Base-by-base conservation (phyloP, 768 basidiomycete genomes). In the Boletellus emodensis region DNA sequence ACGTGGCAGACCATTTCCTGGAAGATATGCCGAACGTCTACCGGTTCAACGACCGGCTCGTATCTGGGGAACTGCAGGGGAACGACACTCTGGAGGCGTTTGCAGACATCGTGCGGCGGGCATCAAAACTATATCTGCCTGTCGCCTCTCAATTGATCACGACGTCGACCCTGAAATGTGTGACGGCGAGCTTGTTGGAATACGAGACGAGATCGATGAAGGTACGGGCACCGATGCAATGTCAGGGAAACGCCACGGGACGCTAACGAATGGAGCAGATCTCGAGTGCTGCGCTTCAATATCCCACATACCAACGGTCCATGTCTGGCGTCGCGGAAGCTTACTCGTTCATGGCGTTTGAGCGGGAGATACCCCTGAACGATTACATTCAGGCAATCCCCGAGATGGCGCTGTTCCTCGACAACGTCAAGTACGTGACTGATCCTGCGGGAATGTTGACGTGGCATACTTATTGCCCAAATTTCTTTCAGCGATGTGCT, bases 361-460 rank as follows among this genome's bases (percentile, higher is more conserved):
- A 70, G 6, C 38, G 50, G 4, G 59, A 64, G 3, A 44, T 72
- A 9, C 68, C 70, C 3, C 26, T 72, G 12, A 51, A 54, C 24
- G 51, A 61, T 4, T 75, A 72, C 40, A 60, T 70, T 18, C 74
- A 75, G 48, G 64, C 67, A 15, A 53, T 76, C 32, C 74, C 72
- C 1, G 71, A 73, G 36, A 55, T 72, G n/a, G 58, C 58, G 12
- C 47, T 60, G 12, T 69, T 66, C 52, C 62, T 71, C 24, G 59
- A 68, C 22, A 66, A 68, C 20, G 61, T 52, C 43, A 76, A 76
- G 75, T 75, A 20, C 46, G 71, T 64, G 8, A 12, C 22, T 15
- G 22, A 14, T 20, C 7, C 5, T 38, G 11, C 30, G 28, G 30
- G 33, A 17, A 17, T 2, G 10, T 36, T 4, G 18, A n/a, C 32